These are phyloP conservation scores for Hansenula lynferdii DNA, from an alignment of 1,139 yeast genomes.

Conservation along the genomic window DNA sequence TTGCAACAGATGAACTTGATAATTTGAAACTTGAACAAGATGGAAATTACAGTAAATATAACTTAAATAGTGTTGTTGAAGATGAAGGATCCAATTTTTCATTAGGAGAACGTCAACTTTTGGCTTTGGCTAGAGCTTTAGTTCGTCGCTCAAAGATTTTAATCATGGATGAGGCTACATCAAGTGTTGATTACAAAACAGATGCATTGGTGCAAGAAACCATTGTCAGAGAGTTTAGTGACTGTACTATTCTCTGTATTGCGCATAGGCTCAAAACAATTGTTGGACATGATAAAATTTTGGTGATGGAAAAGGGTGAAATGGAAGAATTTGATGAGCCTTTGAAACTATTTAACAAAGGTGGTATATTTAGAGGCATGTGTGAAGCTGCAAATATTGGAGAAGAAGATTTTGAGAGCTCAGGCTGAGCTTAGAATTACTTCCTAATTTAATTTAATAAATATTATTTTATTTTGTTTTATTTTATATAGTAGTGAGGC, in stretches of 20 bases:
- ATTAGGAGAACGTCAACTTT: conserved; percentile 66
- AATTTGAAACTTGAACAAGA: conserved; percentile 22
- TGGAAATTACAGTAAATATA: conserved; percentile 48
- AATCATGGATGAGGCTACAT: conserved; percentile 75
- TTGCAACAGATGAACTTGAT: conserved; percentile 32
- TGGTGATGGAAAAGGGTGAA: conserved; percentile 59
- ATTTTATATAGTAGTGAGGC: too few relatives aligned
- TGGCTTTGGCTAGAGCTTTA: conserved; percentile 69
- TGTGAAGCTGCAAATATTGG: conserved; percentile 31
- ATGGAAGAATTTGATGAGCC: conserved; percentile 55
- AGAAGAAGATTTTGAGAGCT: background rate
- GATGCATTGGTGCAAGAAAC: conserved; percentile 63
- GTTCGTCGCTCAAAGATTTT: conserved; percentile 59
- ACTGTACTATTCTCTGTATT: conserved; percentile 67
- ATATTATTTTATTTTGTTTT: too few relatives aligned
- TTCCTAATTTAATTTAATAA: too few relatives aligned
- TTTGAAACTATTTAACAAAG: conserved; percentile 33
- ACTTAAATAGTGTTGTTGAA: conserved; percentile 56
- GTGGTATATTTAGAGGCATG: conserved; percentile 51
- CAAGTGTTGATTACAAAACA: conserved; percentile 71
- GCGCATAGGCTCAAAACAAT: conserved; percentile 72
- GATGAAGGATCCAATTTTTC: conserved; percentile 71
- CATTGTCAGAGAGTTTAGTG: conserved; percentile 49
- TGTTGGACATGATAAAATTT: conserved; percentile 52
- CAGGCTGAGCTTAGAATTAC: too few relatives aligned